Conservation (phyloP, 2,329 filamentous ascomycete species). For the Penicillium brasilianum region DNA sequence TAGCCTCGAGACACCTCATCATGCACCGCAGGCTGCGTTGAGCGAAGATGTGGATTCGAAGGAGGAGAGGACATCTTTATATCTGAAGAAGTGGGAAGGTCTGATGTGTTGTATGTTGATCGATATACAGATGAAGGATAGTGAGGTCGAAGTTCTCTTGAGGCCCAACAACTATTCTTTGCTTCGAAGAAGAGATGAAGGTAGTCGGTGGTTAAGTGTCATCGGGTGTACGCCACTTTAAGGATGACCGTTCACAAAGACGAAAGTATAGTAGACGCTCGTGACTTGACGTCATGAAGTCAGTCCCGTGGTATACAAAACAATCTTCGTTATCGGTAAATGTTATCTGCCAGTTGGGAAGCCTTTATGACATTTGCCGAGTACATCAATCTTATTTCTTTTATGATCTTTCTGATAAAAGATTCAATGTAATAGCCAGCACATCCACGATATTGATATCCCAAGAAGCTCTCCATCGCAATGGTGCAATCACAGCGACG, state of each 20-base stretch:
- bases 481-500: constrained; percentile 17
- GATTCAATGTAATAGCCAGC: too few relatives aligned
- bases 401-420: too few relatives aligned
- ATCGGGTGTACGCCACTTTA: background rate
- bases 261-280: background rate
- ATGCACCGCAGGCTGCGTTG: background rate
- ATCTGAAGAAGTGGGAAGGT: too few relatives aligned
- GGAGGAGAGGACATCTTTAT: constrained; percentile 10
- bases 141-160: background rate
- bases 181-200: background rate
- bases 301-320: background rate
- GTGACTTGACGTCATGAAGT: constrained; percentile 12
- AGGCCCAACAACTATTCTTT: background rate
- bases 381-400: too few relatives aligned
- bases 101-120: background rate
- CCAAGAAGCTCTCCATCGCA: background rate
- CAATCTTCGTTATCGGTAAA: too few relatives aligned
- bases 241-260: background rate
- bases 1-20: background rate
- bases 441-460: too few relatives aligned
- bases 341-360: too few relatives aligned
- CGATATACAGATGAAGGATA: too few relatives aligned
- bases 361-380: too few relatives aligned
- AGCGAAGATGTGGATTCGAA: constrained; percentile 2
- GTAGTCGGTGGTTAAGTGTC: background rate